These are phyloP conservation scores for Globisporangium heterothallicum DNA, from an alignment of 352 stramenopile species.

Conservation along the genomic window DNA sequence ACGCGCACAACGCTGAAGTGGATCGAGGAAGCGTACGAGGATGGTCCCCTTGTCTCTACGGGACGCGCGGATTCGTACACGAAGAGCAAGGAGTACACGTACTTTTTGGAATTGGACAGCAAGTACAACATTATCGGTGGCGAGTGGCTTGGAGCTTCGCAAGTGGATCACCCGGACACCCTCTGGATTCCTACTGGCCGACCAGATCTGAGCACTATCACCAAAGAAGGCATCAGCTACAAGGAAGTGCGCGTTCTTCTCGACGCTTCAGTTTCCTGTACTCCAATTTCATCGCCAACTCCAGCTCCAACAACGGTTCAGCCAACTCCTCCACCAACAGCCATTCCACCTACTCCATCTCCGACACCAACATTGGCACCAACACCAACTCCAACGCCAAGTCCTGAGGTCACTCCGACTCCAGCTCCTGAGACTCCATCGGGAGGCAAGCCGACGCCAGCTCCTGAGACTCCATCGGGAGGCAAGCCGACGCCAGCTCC, in stretches of 20 bases:
- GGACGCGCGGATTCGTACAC: constrained; percentile 6
- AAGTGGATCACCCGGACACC: constrained; percentile 13
- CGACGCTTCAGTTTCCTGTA: constrained; percentile 1
- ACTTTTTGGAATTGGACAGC: constrained; percentile 12
- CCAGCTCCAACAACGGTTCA: neutral
- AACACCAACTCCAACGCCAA: constrained; percentile 6
- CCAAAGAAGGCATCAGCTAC: constrained; percentile 10
- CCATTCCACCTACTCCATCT: too few species aligned
- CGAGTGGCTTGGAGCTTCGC: constrained; percentile 8
- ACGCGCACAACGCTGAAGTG: constrained; percentile 32
- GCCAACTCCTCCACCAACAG: neutral
- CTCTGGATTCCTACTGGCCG: constrained; percentile 13
- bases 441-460: constrained; percentile 1
- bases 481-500: constrained; percentile 3
- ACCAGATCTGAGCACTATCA: constrained; percentile 5
- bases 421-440: neutral
- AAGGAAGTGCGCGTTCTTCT: constrained; percentile 13
- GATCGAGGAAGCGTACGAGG: constrained; percentile 22
- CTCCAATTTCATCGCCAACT: constrained; percentile 4
- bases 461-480: neutral
- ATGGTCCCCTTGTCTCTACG: constrained; percentile 5
- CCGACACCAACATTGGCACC: neutral
- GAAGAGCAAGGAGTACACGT: constrained; percentile 8
- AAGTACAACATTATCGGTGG: constrained; percentile 13
- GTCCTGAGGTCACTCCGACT: constrained; percentile 4